phyloP scores from a whole-genome alignment of 2,329 filamentous ascomycete genomes.

The Phoma sp. region DNA sequence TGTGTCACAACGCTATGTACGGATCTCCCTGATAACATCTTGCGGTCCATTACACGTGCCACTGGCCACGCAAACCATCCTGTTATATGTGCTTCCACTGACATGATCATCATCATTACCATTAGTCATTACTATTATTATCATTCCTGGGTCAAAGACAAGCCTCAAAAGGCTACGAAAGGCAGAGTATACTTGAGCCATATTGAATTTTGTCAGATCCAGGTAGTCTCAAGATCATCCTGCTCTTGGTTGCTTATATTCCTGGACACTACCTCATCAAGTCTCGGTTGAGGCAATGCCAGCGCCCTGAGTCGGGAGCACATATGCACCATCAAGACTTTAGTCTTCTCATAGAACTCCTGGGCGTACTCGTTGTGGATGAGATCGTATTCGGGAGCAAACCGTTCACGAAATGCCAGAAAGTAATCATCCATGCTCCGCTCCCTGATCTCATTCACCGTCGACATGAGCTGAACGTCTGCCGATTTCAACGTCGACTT shows the following conservation, averaged over 20 bases:
- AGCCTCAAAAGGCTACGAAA: no score
- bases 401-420: constrained; percentile 4
- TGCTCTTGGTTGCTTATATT: background rate
- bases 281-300: background rate
- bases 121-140: background rate
- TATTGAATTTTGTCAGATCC: background rate
- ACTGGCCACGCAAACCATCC: no score
- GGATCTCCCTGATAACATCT: no score
- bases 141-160: background rate
- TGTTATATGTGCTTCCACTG: background rate
- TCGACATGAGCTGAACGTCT: constrained; percentile 7
- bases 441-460: constrained; percentile 8
- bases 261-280: background rate
- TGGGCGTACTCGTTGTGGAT: constrained; percentile 2
- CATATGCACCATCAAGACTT: constrained; percentile 7
- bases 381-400: constrained; percentile 8
- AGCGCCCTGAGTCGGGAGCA: background rate
- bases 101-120: background rate
- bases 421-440: constrained; percentile 6
- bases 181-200: no score
- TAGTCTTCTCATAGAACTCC: constrained; percentile 13
- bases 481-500: constrained; percentile 9
- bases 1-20: no score
- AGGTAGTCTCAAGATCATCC: background rate
- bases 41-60: no score